These are phyloP conservation scores for Entomortierella parvispora DNA, from an alignment of 192 early-diverging fungal genomes.

Conservation along the genomic window DNA sequence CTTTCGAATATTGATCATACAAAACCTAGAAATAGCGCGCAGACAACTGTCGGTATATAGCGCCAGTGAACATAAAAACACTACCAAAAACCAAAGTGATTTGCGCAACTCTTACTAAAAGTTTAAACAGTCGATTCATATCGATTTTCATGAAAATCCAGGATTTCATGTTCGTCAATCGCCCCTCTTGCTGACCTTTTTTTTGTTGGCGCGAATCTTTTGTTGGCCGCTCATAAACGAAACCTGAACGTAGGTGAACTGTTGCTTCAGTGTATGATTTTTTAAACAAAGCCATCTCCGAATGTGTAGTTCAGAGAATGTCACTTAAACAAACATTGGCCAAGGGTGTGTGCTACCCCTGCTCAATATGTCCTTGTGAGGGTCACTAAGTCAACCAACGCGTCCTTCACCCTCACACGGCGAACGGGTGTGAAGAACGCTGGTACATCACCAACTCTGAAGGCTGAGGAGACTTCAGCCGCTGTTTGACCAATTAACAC, in stretches of 20 bases:
- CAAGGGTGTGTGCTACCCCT: conserved; percentile 26
- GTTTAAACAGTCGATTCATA: conserved; percentile 17
- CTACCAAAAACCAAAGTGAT: conserved; percentile 8
- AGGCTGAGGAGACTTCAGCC: not conserved
- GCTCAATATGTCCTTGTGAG: conserved; percentile 32
- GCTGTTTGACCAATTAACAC: conserved; percentile 36
- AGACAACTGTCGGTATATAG: not conserved
- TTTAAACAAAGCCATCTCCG: too few relatives aligned
- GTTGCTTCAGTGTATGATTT: too few relatives aligned
- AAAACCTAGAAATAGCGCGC: not conserved
- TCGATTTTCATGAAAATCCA: conserved; percentile 25
- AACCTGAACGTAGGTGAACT: too few relatives aligned
- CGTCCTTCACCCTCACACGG: conserved; percentile 38
- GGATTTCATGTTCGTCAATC: too few relatives aligned
- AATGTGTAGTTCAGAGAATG: conserved; percentile 4
- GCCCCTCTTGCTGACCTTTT: too few relatives aligned
- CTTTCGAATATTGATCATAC: conserved; percentile 14
- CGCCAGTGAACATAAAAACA: conserved; percentile 1
- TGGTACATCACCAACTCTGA: conserved; percentile 33
- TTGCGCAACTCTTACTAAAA: conserved; percentile 10
- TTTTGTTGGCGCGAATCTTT: too few relatives aligned
- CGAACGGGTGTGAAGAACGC: conserved; percentile 34
- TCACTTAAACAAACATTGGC: conserved; percentile 27
- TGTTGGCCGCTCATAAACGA: too few relatives aligned
- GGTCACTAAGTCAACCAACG: conserved; percentile 38